Evolutionary conservation across 306 rosid genomes (phyloP), one percentile per base, ranked within the genome.

Genomic region (Cucurbita maxima): DNA sequence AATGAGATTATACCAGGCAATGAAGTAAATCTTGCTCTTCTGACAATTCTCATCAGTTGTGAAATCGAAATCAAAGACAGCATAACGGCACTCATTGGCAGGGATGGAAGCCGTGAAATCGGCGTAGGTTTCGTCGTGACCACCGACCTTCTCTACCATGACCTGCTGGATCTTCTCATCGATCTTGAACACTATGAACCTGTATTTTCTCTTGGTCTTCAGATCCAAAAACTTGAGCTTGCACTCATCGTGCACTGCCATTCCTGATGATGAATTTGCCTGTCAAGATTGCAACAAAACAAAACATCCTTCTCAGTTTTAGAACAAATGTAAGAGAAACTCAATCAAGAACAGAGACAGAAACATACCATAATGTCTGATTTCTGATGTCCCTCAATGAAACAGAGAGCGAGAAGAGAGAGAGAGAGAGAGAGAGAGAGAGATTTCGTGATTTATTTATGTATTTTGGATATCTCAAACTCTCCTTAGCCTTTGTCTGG

Each of bases 201-300:
- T 74, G 58, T 40, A 59, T 15, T 59, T 74, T n/a, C 77, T 74
- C 12, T 74, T 74, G 25, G 77, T 36, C 58, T 74, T 74, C 53
- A 58, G 55, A 43, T 74, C 77, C 77, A 59, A 18, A 30, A 74
- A 74, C 69, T 15, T 74, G 34, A 58, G 70, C 70, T 74, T 74
- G 57, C 77, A 74, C 10, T 74, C 77, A 48, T 74, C 77, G 36
- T 59, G 64, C 11, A 74, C 77, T 7, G 71, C 77, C 77, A 74
- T 74, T 74, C 77, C 77, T 30, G 77, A 74, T 25, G 77, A 19
- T 74, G 77, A 60, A 59, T 74, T 74, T 52, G 77, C 77, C 77
- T 74, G 0, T 13, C 20, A 48, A 48, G 30, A 68, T 44, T 68
- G 40, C 19, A 45, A 30, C 34, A 30, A 30, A 67, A 12, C 18